Evolutionary conservation across 805 yeast genomes (phyloP), one percentile per base, ranked within the genome.

Genomic region (Metschnikowia matae): DNA sequence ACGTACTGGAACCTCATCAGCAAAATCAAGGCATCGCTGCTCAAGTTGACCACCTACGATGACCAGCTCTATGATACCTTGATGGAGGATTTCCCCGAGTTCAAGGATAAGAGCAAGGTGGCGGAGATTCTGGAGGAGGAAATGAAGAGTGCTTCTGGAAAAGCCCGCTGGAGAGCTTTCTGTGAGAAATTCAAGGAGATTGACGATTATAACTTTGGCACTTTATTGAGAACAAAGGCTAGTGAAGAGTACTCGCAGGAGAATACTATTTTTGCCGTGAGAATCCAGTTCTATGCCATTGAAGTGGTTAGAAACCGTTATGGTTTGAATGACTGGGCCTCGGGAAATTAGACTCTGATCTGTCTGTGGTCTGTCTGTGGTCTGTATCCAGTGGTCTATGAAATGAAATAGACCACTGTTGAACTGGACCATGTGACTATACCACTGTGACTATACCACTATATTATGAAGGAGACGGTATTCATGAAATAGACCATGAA

Each of bases 121-220:
- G 79, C 77, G 53, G 71, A 68, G 36, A 76, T 92, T 50, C 69
- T 71, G 49, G 99, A 94, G 71, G 85, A 82, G 32, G 89, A 82
- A 46, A 82, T 94, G 85, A 94, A 94, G 71, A 80, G 85, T 44
- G 76, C 80, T 35, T 73, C 65, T 26, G 96, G 95, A 53, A 94
- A 94, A 71, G 86, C 80, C 53, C 84, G 81, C 74, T 94, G 99
- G 99, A 87, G 97, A 79, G 73, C 70, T 21, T 94, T 84, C 66
- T 82, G 92, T 71, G 87, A 84, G 63, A 74, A 81, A 54, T 94
- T 89, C 73, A 96, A 94, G 65, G 80, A 84, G 48, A 79, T 94
- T 51, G 94, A 87, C 54, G 98, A 94, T 70, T 94, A 80, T 74
- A 94, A 94, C 72, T 94, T 94, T 67, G 99, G 99, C 55, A 91